These are phyloP conservation scores for Nicotiana noctiflora DNA, from an alignment of 257 asterid species.

Conservation along the genomic window DNA sequence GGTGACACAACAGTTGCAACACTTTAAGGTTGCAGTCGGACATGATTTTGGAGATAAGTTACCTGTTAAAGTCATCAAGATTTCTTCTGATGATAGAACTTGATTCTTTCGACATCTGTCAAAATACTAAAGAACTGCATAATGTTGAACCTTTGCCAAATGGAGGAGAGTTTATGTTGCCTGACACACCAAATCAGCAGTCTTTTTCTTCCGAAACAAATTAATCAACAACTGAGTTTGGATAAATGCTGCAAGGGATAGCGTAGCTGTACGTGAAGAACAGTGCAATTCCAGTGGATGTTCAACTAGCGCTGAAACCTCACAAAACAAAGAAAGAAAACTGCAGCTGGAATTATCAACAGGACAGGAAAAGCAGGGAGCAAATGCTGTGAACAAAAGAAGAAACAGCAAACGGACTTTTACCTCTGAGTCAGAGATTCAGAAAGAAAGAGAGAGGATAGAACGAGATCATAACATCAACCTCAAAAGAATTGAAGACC, in stretches of 20 bases:
- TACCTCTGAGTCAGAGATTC: not conserved
- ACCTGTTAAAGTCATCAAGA: not conserved
- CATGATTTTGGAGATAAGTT: not conserved
- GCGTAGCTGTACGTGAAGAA: not conserved
- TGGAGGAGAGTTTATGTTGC: not conserved
- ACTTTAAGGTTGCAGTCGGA: not conserved
- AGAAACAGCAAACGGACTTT: not conserved
- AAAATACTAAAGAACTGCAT: not conserved
- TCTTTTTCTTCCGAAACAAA: not conserved
- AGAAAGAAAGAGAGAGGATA: not conserved
- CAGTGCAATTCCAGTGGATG: not conserved
- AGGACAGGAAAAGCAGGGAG: not conserved
- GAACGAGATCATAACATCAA: not conserved
- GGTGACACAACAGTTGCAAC: not conserved
- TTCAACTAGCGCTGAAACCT: not conserved
- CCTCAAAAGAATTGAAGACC: not conserved
- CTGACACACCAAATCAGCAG: not conserved
- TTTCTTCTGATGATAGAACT: not conserved
- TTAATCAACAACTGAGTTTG: not conserved
- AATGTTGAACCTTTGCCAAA: not conserved
- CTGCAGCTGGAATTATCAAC: too few species aligned
- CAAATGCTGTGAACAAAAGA: not conserved
- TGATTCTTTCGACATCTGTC: not conserved
- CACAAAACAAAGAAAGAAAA: not conserved
- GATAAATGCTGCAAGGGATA: not conserved